A percentile compares a stretch with the other conserved stretches of the same genome.
These are phyloP conservation scores for Phymatotrichopsis omnivora DNA, from an alignment of 2,329 filamentous ascomycete genomes.

Conservation along the genomic window DNA sequence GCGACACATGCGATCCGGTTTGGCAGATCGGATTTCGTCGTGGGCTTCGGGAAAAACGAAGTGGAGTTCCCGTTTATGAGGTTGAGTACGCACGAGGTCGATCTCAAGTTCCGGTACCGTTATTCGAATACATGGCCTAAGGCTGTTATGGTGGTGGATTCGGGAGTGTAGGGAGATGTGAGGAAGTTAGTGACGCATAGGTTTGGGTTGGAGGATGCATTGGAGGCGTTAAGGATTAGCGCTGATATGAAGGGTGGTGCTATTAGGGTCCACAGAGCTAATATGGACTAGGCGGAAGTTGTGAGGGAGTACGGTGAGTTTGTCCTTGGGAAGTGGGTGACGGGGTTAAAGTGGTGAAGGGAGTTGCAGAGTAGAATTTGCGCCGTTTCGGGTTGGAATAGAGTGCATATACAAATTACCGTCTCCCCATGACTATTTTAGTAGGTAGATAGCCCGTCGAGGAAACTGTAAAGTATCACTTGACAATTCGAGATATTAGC, in stretches of 20 bases:
- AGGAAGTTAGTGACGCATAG: conserved; percentile 78
- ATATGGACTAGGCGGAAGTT: conserved; percentile 23
- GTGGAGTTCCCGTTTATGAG: conserved; percentile 95
- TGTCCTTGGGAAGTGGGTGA: too few species aligned
- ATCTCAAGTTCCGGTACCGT: conserved; percentile 92
- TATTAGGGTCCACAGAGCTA: conserved; percentile 97
- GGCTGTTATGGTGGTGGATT: conserved; percentile 78
- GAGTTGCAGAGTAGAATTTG: too few species aligned
- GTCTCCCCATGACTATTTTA: too few species aligned
- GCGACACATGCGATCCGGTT: conserved; percentile 90
- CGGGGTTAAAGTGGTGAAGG: too few species aligned
- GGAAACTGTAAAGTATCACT: too few species aligned
- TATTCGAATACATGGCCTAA: conserved; percentile 95
- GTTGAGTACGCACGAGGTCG: conserved; percentile 79
- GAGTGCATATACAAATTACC: too few species aligned
- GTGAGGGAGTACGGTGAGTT: neutral
- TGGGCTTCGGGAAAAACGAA: conserved; percentile 90
- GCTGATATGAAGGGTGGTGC: conserved; percentile 80
- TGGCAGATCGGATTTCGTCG: conserved; percentile 92
- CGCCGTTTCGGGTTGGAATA: too few species aligned
- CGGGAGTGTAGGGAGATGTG: conserved; percentile 58
- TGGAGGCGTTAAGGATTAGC: conserved; percentile 82
- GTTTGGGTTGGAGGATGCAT: conserved; percentile 72
- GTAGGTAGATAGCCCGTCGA: too few species aligned
- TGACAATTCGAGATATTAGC: too few species aligned